Conservation (phyloP, 192 early-diverging fungal species). For the Lunasporangiospora selenospora region DNA sequence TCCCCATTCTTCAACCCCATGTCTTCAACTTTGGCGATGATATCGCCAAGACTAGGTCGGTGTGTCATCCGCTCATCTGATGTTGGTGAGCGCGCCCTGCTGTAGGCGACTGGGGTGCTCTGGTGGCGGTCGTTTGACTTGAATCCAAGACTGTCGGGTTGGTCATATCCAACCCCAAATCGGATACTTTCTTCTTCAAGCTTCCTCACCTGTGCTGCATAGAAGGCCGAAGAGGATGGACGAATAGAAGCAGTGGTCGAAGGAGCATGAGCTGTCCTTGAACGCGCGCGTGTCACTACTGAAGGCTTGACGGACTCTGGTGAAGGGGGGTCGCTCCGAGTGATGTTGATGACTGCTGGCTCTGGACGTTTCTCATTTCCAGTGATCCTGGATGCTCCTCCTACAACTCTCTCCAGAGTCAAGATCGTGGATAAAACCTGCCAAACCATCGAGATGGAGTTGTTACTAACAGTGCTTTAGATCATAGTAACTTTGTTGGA, state of each 20-base stretch:
- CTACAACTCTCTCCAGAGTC: slow-evolving; percentile 69
- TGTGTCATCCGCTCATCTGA: neutral
- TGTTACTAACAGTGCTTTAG: neutral
- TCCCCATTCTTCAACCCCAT: slow-evolving; percentile 18
- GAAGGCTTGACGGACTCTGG: neutral
- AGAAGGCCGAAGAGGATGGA: slow-evolving; percentile 29
- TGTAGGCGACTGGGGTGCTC: slow-evolving; percentile 25
- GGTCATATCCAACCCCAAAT: slow-evolving; percentile 32
- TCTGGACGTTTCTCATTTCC: slow-evolving; percentile 35
- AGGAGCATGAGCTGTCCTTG: slow-evolving; percentile 29
- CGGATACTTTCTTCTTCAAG: slow-evolving; percentile 44
- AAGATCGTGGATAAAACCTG: slow-evolving; percentile 79
- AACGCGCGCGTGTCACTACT: slow-evolving; percentile 30
- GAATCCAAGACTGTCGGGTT: neutral
- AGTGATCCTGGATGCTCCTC: slow-evolving; percentile 35
- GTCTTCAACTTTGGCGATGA: slow-evolving; percentile 5
- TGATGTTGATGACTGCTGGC: slow-evolving; percentile 14
- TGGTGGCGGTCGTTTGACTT: slow-evolving; percentile 32
- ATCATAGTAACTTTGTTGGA: slow-evolving; percentile 2
- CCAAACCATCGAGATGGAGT: neutral
- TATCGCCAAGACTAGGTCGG: slow-evolving; percentile 20
- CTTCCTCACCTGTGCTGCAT: slow-evolving; percentile 37
- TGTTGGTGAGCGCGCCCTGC: neutral
- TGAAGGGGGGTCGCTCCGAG: neutral
- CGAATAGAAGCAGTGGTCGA: slow-evolving; percentile 33